phyloP scores from a whole-genome alignment of 179 eudicot genomes.

The Silene noctiflora region DNA sequence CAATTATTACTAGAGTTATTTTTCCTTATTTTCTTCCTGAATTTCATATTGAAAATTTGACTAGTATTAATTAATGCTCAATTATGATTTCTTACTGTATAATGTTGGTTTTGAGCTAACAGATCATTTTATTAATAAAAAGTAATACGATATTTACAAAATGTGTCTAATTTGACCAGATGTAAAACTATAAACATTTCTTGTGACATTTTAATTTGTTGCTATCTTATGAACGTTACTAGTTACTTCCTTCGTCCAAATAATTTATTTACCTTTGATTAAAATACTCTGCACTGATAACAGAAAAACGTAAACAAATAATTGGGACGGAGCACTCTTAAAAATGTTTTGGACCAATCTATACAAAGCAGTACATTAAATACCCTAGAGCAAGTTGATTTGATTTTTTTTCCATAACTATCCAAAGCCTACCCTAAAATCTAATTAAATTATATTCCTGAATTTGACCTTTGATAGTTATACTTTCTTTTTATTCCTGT shows the following conservation, averaged over 20 bases:
- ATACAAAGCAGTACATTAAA: conserved; percentile 10
- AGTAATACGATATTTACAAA: too few species aligned
- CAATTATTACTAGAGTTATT: background rate
- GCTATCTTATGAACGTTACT: background rate
- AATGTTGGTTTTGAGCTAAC: conserved; percentile 1
- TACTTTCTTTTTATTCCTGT: background rate
- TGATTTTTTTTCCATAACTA: conserved; percentile 3
- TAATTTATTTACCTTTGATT: too few species aligned
- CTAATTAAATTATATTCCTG: background rate
- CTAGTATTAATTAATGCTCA: conserved; percentile 1
- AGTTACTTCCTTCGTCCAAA: too few species aligned
- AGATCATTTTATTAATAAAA: too few species aligned
- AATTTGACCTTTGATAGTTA: background rate
- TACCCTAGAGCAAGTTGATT: conserved; percentile 5
- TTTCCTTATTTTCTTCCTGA: background rate
- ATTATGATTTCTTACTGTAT: background rate
- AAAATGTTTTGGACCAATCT: background rate
- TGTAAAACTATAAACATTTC: too few species aligned
- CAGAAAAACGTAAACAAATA: too few species aligned
- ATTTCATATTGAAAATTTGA: background rate
- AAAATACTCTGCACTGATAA: too few species aligned
- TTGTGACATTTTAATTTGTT: background rate
- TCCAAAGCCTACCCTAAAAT: conserved; percentile 3
- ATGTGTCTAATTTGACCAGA: too few species aligned
- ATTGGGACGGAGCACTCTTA: too few species aligned